phyloP scores from a whole-genome alignment of 2,329 filamentous ascomycete genomes.

The Ilyonectria robusta region DNA sequence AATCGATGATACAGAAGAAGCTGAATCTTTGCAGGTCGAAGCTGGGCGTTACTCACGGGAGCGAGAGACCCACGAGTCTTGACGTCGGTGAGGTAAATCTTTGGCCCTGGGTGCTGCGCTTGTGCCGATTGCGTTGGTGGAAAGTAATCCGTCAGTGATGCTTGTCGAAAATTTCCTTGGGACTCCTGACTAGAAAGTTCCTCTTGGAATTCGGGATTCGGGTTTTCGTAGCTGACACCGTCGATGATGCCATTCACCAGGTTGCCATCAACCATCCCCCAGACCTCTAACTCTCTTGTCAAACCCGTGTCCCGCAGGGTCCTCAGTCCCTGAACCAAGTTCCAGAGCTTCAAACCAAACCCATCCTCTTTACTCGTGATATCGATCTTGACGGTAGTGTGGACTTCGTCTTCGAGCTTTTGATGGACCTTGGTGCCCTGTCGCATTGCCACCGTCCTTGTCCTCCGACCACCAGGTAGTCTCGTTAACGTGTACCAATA shows the following conservation, averaged over 20 bases:
- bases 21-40: slow-evolving; percentile 87
- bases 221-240: slow-evolving; percentile 82
- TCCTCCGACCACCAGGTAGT: slow-evolving; percentile 79
- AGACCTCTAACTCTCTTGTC: slow-evolving; percentile 85
- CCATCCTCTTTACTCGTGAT: slow-evolving; percentile 83
- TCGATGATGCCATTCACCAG: slow-evolving; percentile 94
- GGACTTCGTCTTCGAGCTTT: slow-evolving; percentile 86
- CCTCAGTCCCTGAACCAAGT: slow-evolving; percentile 87
- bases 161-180: slow-evolving; percentile 50
- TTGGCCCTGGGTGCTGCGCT: slow-evolving; percentile 34
- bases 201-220: slow-evolving; percentile 78
- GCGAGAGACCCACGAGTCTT: slow-evolving; percentile 83
- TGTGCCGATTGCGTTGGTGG: slow-evolving; percentile 36
- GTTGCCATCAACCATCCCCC: slow-evolving; percentile 86
- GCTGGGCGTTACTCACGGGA: slow-evolving; percentile 75
- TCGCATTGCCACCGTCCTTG: slow-evolving; percentile 85
- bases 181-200: slow-evolving; percentile 60
- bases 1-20: slow-evolving; percentile 91
- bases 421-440: slow-evolving; percentile 85
- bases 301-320: slow-evolving; percentile 79
- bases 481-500: slow-evolving; percentile 89
- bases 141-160: slow-evolving; percentile 60
- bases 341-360: slow-evolving; percentile 90
- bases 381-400: slow-evolving; percentile 81
- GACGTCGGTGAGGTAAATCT: slow-evolving; percentile 85